A percentile compares a stretch with the other conserved stretches of the same genome.
Evolutionary conservation across 495 filamentous ascomycete genomes (phyloP).

Genomic region (Hypoxylon rickii): DNA sequence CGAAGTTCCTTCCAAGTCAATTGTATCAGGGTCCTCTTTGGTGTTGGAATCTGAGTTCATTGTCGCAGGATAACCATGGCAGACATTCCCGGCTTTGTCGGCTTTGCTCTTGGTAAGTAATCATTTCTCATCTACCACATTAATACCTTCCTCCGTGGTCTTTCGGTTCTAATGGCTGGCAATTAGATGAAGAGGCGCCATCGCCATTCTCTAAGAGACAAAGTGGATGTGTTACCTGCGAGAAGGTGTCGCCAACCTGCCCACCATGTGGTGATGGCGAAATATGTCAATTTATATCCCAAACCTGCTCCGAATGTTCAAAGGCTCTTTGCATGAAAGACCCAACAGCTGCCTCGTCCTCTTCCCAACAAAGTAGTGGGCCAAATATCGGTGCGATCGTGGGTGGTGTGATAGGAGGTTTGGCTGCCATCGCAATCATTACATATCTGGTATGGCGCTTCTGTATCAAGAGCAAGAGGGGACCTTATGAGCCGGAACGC

Average conservation of each 20-base stretch:
- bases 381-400: conserved; percentile 80
- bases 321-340: conserved; percentile 48
- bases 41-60: neutral
- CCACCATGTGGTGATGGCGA: conserved; percentile 55
- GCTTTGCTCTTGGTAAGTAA: conserved; percentile 39
- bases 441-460: conserved; percentile 85
- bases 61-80: conserved; percentile 28
- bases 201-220: conserved; percentile 35
- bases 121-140: too few species aligned
- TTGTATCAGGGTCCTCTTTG: too few species aligned
- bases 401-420: conserved; percentile 80
- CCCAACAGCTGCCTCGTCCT: conserved; percentile 28
- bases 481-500: conserved; percentile 56
- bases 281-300: conserved; percentile 44
- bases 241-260: conserved; percentile 42
- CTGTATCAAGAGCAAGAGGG: conserved; percentile 78
- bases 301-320: conserved; percentile 41
- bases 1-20: conserved; percentile 10
- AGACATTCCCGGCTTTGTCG: conserved; percentile 39
- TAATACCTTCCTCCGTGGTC: neutral
- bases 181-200: conserved; percentile 29
- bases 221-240: conserved; percentile 38
- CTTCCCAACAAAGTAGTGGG: conserved; percentile 40
- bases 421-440: conserved; percentile 68
- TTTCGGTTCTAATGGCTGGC: conserved; percentile 14